Evolutionary conservation across 2,329 filamentous ascomycete genomes (phyloP), one percentile per base, ranked within the genome.

Genomic region (Penicillium sp.): DNA sequence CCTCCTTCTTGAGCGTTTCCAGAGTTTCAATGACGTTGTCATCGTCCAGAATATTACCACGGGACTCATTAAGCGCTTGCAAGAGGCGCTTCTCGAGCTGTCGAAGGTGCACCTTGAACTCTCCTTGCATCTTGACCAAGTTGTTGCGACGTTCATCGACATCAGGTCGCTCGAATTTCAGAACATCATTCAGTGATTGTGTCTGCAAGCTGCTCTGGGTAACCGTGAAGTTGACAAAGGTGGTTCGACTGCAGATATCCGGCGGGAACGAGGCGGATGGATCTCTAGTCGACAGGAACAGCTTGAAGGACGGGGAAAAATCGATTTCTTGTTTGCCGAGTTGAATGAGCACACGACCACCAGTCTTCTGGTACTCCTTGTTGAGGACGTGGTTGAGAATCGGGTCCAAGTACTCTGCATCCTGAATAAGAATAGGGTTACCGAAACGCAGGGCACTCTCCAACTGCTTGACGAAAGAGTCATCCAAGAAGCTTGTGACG

Each of bases 201-300:
- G 95, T 98, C 78, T 96, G 95, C 71, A 99, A 83, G 82, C 93
- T 98, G 84, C 95, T 97, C 79, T 98, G 93, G 4, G 95, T 99
- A 62, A 99, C 93, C 1, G 96, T 98, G 68, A 99, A 99, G 78
- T 99, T 99, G 83, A 99, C 95, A 77, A 99, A 96, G 0, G 96
- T 99, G 7, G 95, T 98, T 69, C 96, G 87, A 81, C 92, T 96
- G 86, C 96, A 99, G 62, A 99, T 92, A 72, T 99, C 95, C 0
- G 95, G 96, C 8, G 95, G 88, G 74, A 99, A 99, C 8, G 89
- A 91, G 26, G 95, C 93, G 43, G 96, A 99, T 1, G 96, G 96
- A 78, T 99, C 95, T 69, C 93, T 85, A 1, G 96, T 99, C 0
- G 93, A 97, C 39, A 99, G 81, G 74, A 96, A 99, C 31, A 99